phyloP scores from a whole-genome alignment of 2,329 filamentous ascomycete species.

The Rutstroemia sp. region DNA sequence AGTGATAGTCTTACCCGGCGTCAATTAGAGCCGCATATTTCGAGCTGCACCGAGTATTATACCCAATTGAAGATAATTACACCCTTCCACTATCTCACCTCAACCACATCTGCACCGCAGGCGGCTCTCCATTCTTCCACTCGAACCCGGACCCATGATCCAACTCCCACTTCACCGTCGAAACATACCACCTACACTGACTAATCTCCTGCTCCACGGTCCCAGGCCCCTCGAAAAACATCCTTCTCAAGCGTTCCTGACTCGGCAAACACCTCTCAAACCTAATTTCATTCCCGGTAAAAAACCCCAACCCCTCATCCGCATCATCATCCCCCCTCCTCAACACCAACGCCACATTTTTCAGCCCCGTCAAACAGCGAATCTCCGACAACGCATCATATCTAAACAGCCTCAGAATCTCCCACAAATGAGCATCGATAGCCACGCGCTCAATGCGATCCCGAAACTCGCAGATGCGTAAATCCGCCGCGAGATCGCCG shows the following conservation, averaged over 20 bases:
- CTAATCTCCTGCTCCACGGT: conserved; percentile 2
- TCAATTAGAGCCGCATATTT: too few species aligned
- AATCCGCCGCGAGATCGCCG: conserved; percentile 10
- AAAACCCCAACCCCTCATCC: background rate
- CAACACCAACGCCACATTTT: conserved; percentile 8
- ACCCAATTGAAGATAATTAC: background rate
- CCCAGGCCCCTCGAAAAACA: background rate
- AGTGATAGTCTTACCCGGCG: too few species aligned
- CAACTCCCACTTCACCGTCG: conserved; percentile 8
- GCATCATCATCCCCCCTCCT: background rate
- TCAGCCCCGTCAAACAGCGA: conserved; percentile 2
- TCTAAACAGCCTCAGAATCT: conserved; percentile 11
- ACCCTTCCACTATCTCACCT: background rate
- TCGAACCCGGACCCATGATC: background rate
- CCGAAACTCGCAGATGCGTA: background rate
- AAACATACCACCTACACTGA: conserved; percentile 9
- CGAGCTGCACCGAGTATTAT: background rate
- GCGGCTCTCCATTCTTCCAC: background rate
- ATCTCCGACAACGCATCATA: conserved; percentile 10
- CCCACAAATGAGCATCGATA: conserved; percentile 12
- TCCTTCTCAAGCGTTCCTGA: background rate
- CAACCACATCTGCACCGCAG: conserved; percentile 13
- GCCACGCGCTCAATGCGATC: conserved; percentile 10
- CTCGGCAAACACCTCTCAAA: background rate
- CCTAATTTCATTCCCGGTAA: background rate